Evolutionary conservation across 2,329 filamentous ascomycete genomes (phyloP), one percentile per base, ranked within the genome.

Genomic region (Paracoccidioides brasiliensis): DNA sequence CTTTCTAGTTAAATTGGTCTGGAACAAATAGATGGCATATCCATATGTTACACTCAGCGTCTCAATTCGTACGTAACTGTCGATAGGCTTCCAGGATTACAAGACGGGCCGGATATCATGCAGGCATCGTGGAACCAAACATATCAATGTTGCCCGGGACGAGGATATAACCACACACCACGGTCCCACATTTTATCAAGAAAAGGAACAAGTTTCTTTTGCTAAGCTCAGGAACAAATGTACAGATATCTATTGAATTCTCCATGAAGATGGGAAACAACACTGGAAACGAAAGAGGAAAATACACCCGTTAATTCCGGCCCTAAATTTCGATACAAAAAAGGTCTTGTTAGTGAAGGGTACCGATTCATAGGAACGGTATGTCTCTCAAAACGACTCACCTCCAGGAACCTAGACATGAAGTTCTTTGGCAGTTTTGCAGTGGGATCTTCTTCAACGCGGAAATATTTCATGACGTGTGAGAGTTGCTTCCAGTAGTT

Each of bases 401-500:
- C 93, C 87, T 97, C 89, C 66, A 98, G 78, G 78, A 98, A 98
- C 52, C 89, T 89, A 64, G 84, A 80, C 76, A 98, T 94, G 76
- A 98, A 98, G 77, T 82, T 93, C 66, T 82, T 82, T 42, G 91
- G 91, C 73, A 96, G 75, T 70, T 82, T 83, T 64, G 81, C 78
- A 63, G 78, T 88, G 71, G 78, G 86, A 71, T 82, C 88, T 78
- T 83, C 88, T 72, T 97, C 90, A 65, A 84, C 80, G 69, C 90
- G 84, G 80, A 97, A 98, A 75, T 95, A 98, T 66, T 93, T 90
- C 81, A 98, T 89, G 64, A 98, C 81, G 72, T 98, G 93, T 61
- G 87, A 87, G 59, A 90, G 80, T 75, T 98, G 93, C 76, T 96
- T 95, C 93, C 93, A 98, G 80, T 87, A 98, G 77, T 98, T 98